Base-by-base conservation (phyloP, 2,329 filamentous ascomycete species). In the Pleoardoris graminearum region DNA sequence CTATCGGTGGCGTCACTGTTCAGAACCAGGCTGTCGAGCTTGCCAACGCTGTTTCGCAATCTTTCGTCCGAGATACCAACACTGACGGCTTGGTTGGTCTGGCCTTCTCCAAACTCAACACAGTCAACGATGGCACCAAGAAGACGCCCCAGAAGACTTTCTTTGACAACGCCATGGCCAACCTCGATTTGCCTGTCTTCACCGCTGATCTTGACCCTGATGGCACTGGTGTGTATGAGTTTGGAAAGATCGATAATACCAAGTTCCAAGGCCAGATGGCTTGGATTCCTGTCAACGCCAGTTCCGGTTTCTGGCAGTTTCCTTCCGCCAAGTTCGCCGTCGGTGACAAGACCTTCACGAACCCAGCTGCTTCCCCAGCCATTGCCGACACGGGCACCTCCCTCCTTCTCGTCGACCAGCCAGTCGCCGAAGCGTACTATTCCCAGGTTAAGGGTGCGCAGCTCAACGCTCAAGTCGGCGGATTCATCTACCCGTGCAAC, bases 11-110 rank as follows among this genome's bases (percentile, higher is more conserved):
- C 11, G 83, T 82, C 14, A 81, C 77, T 2, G 84, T 86, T 5
- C 70, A 78, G 3, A 71, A 74, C 49, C 88, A 90, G 75, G 81
- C 85, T n/a, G 78, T 90, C 51, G 87, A 88, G 70, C 73, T 90
- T 48, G 86, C 88, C 14, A 84, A 78, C 21, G 60, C 71, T 3
- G 80, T 89, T 17, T 84, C 84, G 1, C 59, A 73, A 10, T 78
- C 79, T 2, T 89, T 90, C 69, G 69, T 82, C 32, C 50, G 78
- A 29, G 84, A 88, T 64, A 78, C 77, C n/a, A 74, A 78, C 57
- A 85, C 80, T 59, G 85, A 87, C 67, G 87, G 87, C n/a, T 80
- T 90, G 4, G 76, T 90, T 22, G 87, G 88, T 10, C 80, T 90
- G 22, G 86, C 82, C 7, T 90, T 87, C 67, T 82, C 80, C 51